Base-by-base conservation (phyloP, 352 stramenopile genomes). In the Globisporangium apiculatum region DNA sequence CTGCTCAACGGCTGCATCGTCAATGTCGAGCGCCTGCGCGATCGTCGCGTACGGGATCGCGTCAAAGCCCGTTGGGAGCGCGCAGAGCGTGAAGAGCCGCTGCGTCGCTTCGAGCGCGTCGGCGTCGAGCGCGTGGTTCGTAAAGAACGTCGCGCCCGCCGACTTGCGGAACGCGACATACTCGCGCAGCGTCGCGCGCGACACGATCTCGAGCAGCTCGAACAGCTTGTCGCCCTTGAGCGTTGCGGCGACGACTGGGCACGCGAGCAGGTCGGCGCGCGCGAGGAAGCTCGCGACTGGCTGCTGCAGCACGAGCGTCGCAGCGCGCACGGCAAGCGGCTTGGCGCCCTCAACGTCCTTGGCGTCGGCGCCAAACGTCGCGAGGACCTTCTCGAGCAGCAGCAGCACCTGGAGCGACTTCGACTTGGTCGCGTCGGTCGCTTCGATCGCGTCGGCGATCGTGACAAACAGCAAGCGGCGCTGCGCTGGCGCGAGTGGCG, bases 201-300 rank as follows among this genome's bases (percentile, higher is more conserved):
- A 92, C 61, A 98, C 87, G 57, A 98, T 94, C 56, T 97, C 79
- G 58, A 98, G 80, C 57, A 98, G 75, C 62, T 91, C 85, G 11
- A 73, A 74, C n/a, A 90, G 66, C 66, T 89, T 83, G 57, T 58
- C 61, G 51, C 68, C 56, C 68, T 94, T 74, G 56, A 98, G 78
- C 59, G 72, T 64, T 11, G 81, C 65, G 46, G 76, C 53, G n/a
- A 97, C 86, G 7, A 91, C 89, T 1, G 85, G 79, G 48, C 86
- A 77, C 15, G 77, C 68, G 14, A 96, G 69, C 52, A 98, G 70
- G 56, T 91, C 86, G 52, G 96, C 75, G 63, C 96, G 87, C n/a
- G 88, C 75, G 37, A 87, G 66, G 65, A 98, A 98, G 58, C 88
- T 86, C 49, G 87, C 77, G 56, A 98, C 75, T 4, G 94, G 92